Conservation (phyloP, 371 early-diverging fungal genomes). For the Mortierella sp. region DNA sequence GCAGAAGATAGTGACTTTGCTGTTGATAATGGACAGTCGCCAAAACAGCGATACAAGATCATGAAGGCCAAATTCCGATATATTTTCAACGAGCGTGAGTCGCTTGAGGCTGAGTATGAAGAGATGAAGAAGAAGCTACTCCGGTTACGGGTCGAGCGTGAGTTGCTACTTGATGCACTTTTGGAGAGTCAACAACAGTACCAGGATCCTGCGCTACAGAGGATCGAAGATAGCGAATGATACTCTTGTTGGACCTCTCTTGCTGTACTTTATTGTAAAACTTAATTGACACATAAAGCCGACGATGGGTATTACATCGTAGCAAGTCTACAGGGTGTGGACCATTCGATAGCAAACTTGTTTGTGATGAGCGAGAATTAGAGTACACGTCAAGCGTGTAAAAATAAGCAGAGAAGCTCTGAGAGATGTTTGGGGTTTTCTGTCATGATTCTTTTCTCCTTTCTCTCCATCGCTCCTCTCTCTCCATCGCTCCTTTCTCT, state of each 20-base stretch:
- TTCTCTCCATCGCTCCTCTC: not conserved
- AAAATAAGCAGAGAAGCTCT: too few relatives aligned
- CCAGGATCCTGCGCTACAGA: slow-evolving; percentile 43
- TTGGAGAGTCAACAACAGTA: slow-evolving; percentile 52
- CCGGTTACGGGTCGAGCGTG: slow-evolving; percentile 61
- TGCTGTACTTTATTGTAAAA: not conserved
- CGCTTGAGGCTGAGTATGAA: slow-evolving; percentile 62
- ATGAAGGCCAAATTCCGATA: slow-evolving; percentile 67
- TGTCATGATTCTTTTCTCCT: too few relatives aligned
- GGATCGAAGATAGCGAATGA: slow-evolving; percentile 46
- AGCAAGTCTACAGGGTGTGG: not conserved
- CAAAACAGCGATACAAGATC: slow-evolving; percentile 57
- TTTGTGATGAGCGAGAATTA: not conserved
- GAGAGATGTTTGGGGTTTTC: too few relatives aligned
- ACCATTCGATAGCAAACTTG: not conserved
- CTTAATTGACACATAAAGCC: slow-evolving; percentile 1
- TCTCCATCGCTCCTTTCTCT: too few relatives aligned
- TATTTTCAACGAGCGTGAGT: slow-evolving; percentile 65
- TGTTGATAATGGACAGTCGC: slow-evolving; percentile 34
- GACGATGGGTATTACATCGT: not conserved
- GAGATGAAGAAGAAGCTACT: slow-evolving; percentile 59
- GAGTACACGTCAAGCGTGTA: not conserved
- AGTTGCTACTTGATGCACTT: slow-evolving; percentile 62
- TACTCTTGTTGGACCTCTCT: not conserved
- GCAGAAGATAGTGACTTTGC: slow-evolving; percentile 50